Evolutionary conservation across 257 asterid genomes (phyloP).

Genomic region (Nyctanthes arbortristis): DNA sequence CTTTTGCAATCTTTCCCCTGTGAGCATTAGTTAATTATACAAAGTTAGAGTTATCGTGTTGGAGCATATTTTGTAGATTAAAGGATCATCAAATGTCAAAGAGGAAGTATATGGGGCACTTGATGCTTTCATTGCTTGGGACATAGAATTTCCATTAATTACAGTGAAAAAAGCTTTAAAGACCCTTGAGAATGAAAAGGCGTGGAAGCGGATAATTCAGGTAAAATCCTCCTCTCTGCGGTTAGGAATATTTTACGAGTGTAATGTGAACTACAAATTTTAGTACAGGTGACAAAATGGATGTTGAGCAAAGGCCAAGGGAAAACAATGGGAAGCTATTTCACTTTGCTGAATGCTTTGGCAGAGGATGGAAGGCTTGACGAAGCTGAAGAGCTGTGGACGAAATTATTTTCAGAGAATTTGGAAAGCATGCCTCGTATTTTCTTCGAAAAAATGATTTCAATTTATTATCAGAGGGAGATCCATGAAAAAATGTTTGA

Average conservation of each 20-base stretch:
- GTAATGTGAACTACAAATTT: constrained; percentile 10
- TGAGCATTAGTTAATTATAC: background rate
- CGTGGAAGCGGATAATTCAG: constrained; percentile 94
- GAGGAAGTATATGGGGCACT: constrained; percentile 96
- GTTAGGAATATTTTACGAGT: constrained; percentile 3
- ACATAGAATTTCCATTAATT: constrained; percentile 85
- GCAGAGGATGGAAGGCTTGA: constrained; percentile 90
- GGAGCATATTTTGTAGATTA: constrained; percentile 47
- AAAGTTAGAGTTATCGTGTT: constrained; percentile 13
- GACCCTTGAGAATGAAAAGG: constrained; percentile 73
- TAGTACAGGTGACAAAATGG: constrained; percentile 79
- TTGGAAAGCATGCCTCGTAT: constrained; percentile 88
- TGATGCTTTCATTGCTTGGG: constrained; percentile 98
- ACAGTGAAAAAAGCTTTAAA: constrained; percentile 89
- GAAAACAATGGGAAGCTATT: constrained; percentile 96
- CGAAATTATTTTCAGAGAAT: constrained; percentile 64
- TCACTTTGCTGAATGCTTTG: constrained; percentile 74
- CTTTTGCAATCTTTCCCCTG: background rate
- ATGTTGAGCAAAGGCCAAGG: constrained; percentile 98
- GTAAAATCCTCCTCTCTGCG: constrained; percentile 29
- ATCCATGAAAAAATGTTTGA: constrained; percentile 89
- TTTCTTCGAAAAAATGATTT: constrained; percentile 83
- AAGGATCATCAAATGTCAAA: constrained; percentile 86
- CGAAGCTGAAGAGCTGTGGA: constrained; percentile 94
- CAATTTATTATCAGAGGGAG: constrained; percentile 64